Evolutionary conservation across 768 basidiomycete genomes (phyloP), one percentile per base, ranked within the genome.

Genomic region (Paxillus ammoniavirescens): DNA sequence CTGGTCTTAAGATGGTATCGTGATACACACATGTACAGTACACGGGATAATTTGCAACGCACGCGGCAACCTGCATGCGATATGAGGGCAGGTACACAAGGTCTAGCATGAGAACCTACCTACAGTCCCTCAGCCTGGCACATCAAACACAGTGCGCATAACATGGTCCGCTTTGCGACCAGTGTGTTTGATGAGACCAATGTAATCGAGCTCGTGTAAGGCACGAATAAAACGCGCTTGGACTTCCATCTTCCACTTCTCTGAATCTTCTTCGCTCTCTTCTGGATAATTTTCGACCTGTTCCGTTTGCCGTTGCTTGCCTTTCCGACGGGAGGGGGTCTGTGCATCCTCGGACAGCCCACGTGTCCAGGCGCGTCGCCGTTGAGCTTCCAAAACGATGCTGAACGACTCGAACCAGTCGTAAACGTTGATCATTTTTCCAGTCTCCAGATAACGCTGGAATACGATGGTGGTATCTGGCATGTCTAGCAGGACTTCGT

Each of bases 161-260:
- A 93, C 82, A 71, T 91, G 90, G 61, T 91, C 91, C 8, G 76
- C 78, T 68, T 89, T 92, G 49, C 89, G 75, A 42, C 85, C 82
- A 0, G 87, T 91, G 56, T 89, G 89, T 64, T 88, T 89, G 63
- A 92, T 72, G 62, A 93, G 81, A 8, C 91, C 91, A 33, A 92
- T 69, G 61, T 83, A 85, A 63, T 93, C 91, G 40, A 93, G 76
- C 61, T 92, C 90, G 54, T 93, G 91, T 65, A 93, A 63, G 10
- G 89, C 83, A 14, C 87, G 80, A 48, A 91, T 78, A 65, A 93
- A 93, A n/a, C 91, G 76, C 40, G 87, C 89, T 63, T 92, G 91
- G 15, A 84, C 78, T 55, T 88, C 80, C 52, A 81, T 50, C 58
- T 76, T 77, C 86, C 83, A 86, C 58, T 73, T 72, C 56, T 81